Evolutionary conservation across 345 rosid genomes (phyloP).

Genomic region (Arabis hirsuta): DNA sequence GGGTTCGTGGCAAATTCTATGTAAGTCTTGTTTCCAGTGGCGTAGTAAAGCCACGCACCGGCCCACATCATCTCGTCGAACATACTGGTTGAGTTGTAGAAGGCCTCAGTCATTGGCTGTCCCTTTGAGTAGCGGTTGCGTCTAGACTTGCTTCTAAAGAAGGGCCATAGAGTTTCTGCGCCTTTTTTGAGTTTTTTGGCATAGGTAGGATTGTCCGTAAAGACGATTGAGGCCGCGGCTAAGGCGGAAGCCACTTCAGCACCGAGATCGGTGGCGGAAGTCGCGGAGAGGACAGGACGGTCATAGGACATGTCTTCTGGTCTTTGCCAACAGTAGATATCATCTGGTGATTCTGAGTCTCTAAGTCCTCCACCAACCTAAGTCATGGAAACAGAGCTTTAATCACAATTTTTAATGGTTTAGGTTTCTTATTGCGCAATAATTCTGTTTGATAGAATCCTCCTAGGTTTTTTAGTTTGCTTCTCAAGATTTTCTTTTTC

Average conservation of each 20-base stretch:
- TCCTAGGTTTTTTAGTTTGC: neutral
- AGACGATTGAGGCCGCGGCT: slow-evolving; percentile 81
- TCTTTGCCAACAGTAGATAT: slow-evolving; percentile 76
- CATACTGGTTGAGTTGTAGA: slow-evolving; percentile 76
- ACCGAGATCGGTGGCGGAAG: slow-evolving; percentile 66
- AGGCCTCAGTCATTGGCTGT: slow-evolving; percentile 49
- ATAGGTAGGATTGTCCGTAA: slow-evolving; percentile 56
- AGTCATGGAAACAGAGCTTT: neutral
- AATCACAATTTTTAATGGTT: neutral
- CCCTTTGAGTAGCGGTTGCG: slow-evolving; percentile 55
- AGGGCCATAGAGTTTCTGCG: slow-evolving; percentile 59
- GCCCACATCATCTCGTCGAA: slow-evolving; percentile 91
- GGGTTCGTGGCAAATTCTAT: slow-evolving; percentile 60
- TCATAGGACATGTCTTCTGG: slow-evolving; percentile 87
- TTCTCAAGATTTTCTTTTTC: neutral
- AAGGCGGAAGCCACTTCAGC: slow-evolving; percentile 82
- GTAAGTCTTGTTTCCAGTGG: slow-evolving; percentile 74
- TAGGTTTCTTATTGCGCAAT: neutral
- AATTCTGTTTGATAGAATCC: neutral
- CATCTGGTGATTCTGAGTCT: slow-evolving; percentile 65
- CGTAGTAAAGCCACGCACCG: slow-evolving; percentile 80
- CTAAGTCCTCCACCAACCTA: slow-evolving; percentile 74
- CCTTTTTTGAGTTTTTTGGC: slow-evolving; percentile 62
- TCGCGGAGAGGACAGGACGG: slow-evolving; percentile 48
- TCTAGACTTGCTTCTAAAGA: slow-evolving; percentile 58